Percentiles rank a stretch among this genome's conserved stretches.
Conservation (phyloP, 2,329 filamentous ascomycete species). For the Aspergillus ruber region DNA sequence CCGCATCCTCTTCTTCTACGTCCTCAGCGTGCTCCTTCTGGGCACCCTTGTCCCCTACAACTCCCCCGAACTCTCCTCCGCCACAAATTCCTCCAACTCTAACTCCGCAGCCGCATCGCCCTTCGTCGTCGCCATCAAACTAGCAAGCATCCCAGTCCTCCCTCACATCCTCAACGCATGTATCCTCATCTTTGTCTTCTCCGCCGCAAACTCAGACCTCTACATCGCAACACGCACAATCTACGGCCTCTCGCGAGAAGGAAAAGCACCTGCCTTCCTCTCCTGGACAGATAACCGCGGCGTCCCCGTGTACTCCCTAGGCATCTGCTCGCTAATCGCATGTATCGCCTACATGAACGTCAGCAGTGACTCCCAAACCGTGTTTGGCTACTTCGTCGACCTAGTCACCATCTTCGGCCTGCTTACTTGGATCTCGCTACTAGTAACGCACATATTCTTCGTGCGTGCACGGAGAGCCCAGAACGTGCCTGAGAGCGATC, state of each 20-base stretch:
- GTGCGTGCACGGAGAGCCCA: constrained; percentile 58
- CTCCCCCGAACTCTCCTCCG: constrained; percentile 51
- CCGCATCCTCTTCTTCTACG: constrained; percentile 76
- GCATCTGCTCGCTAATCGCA: constrained; percentile 54
- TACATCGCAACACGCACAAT: constrained; percentile 70
- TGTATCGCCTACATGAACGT: constrained; percentile 66
- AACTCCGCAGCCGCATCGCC: constrained; percentile 59
- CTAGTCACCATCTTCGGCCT: constrained; percentile 62
- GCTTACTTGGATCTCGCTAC: constrained; percentile 61
- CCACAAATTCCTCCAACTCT: constrained; percentile 26
- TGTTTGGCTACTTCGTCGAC: constrained; percentile 63
- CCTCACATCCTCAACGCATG: constrained; percentile 66
- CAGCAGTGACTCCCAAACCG: constrained; percentile 47
- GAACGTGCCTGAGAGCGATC: constrained; percentile 46
- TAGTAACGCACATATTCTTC: constrained; percentile 63
- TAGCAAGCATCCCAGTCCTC: constrained; percentile 57
- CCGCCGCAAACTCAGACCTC: constrained; percentile 68
- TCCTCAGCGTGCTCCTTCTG: constrained; percentile 64
- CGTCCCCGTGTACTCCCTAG: constrained; percentile 63
- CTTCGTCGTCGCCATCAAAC: constrained; percentile 66
- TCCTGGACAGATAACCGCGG: constrained; percentile 64
- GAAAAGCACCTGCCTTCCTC: constrained; percentile 66
- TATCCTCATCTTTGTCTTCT: constrained; percentile 70
- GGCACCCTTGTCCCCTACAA: constrained; percentile 73
- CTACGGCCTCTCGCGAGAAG: constrained; percentile 65